phyloP scores from a whole-genome alignment of 768 basidiomycete genomes.

The Wakefieldia striispora region DNA sequence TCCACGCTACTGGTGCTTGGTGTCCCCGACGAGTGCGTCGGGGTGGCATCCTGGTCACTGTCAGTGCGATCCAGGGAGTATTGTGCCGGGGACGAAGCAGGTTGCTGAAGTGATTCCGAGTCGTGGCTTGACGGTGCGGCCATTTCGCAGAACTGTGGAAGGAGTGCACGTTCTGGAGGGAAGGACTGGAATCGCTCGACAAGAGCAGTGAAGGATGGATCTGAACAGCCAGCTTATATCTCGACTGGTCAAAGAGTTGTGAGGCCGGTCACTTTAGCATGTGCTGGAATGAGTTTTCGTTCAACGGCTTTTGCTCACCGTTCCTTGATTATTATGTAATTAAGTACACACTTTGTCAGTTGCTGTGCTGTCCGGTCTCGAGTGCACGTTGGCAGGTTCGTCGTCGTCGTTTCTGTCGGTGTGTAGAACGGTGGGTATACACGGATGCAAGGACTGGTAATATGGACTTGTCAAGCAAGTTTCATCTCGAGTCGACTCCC shows the following conservation, averaged over 20 bases:
- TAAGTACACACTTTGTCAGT: background rate
- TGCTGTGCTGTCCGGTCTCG: no score
- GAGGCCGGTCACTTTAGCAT: conserved; percentile 3
- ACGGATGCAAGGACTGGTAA: no score
- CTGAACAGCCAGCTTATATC: conserved; percentile 3
- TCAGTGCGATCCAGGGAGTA: conserved; percentile 3
- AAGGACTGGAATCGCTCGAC: background rate
- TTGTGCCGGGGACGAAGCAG: conserved; percentile 13
- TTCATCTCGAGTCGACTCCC: no score
- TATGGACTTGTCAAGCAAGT: no score
- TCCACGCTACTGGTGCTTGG: conserved; percentile 28
- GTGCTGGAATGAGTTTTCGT: background rate
- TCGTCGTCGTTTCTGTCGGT: no score
- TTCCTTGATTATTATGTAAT: conserved; percentile 14
- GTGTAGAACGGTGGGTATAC: no score
- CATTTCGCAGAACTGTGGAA: conserved; percentile 5
- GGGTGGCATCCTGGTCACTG: conserved; percentile 6
- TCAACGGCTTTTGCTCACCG: conserved; percentile 5
- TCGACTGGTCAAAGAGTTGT: background rate
- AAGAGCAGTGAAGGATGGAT: background rate
- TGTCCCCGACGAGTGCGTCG: conserved; percentile 12
- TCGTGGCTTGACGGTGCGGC: conserved; percentile 50
- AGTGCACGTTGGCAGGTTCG: no score
- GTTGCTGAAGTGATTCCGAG: no score
- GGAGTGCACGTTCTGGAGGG: conserved; percentile 2